A percentile compares a stretch with the other conserved stretches of the same genome.
Evolutionary conservation across 116 monocot species (phyloP).

Genomic region (Papilionanthe hybrid): DNA sequence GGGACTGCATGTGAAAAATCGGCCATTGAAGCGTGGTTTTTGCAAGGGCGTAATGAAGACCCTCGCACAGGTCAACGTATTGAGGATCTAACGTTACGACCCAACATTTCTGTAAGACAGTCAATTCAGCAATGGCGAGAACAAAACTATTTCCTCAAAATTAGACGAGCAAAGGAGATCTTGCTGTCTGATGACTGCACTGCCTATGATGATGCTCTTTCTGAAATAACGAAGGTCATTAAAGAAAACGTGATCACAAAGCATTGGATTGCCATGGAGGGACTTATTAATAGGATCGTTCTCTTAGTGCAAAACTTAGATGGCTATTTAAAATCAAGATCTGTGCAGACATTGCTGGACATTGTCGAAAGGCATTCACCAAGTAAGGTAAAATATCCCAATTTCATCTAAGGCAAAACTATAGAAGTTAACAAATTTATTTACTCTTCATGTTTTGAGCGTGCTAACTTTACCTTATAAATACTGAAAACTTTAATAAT

Average conservation of each 20-base stretch:
- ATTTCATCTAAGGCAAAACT: neutral
- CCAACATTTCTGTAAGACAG: slow-evolving; percentile 16
- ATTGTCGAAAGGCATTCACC: slow-evolving; percentile 12
- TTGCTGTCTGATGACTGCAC: slow-evolving; percentile 7
- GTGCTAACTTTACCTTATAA: neutral
- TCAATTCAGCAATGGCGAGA: slow-evolving; percentile 22
- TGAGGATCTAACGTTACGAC: slow-evolving; percentile 2
- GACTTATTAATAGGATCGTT: slow-evolving; percentile 20
- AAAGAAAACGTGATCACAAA: slow-evolving; percentile 11
- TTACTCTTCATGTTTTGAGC: neutral
- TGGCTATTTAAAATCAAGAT: slow-evolving; percentile 5
- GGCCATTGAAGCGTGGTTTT: slow-evolving; percentile 15
- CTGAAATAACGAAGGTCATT: slow-evolving; percentile 7
- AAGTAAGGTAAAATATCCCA: slow-evolving; percentile 14
- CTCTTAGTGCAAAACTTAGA: neutral
- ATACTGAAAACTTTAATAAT: neutral
- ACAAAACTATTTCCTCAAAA: slow-evolving; percentile 19
- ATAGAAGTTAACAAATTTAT: neutral
- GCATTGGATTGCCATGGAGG: slow-evolving; percentile 20
- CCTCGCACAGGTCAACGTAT: slow-evolving; percentile 11
- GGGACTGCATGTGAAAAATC: slow-evolving; percentile 19
- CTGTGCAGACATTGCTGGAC: slow-evolving; percentile 8
- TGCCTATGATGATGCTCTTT: slow-evolving; percentile 10
- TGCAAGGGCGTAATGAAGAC: slow-evolving; percentile 4
- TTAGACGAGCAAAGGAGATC: slow-evolving; percentile 11